Evolutionary conservation across 345 rosid genomes (phyloP), one percentile per base, ranked within the genome.

Genomic region (Citrus hindsii): DNA sequence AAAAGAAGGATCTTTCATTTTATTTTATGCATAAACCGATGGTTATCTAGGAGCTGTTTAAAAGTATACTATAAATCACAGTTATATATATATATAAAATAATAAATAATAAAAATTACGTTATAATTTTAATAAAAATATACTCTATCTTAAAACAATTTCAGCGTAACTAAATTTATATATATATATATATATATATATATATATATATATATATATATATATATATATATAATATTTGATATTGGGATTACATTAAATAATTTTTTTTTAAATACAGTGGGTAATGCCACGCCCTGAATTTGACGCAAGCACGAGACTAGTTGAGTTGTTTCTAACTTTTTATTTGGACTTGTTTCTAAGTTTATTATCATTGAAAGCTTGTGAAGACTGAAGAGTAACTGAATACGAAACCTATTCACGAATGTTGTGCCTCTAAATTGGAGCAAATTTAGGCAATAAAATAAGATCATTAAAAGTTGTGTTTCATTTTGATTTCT

Each of bases 21-120:
- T 9, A 10, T 61, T 61, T 9, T 25, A 24, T 61, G 10, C 3
- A 0, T 40, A 40, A 33, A 0, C 6, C 35, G 35, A 33, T 4
- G 6, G 35, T 33, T 33, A 33, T 4, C 0, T 0, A 0, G 33
- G 33, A 4, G 0, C 33, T 33, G 35, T 33, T 33, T 33, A 0
- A 33, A 33, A 0, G 0, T 0, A 0, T 0, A 33, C 0, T 4
- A 32, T 32, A 32, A 32, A 32, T 32, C 0, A 30, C 0, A 30
- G 0, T 30, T 3, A 0, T 30, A 30, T 32, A 30, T 28, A 2
- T 30, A 32, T 32, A 32, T 32, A 33, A 4, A 33, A 0, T 33
- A 0, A 33, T 0, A 33, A 33, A 33, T 4, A 4, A 33, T 33
- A 33, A 33, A 33, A 33, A 33, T 33, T 33, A 33, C 0, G 1